Evolutionary conservation across 164 flowering plant genomes (phyloP), one percentile per base, ranked within the genome.

Genomic region (Cinnamomum chago): DNA sequence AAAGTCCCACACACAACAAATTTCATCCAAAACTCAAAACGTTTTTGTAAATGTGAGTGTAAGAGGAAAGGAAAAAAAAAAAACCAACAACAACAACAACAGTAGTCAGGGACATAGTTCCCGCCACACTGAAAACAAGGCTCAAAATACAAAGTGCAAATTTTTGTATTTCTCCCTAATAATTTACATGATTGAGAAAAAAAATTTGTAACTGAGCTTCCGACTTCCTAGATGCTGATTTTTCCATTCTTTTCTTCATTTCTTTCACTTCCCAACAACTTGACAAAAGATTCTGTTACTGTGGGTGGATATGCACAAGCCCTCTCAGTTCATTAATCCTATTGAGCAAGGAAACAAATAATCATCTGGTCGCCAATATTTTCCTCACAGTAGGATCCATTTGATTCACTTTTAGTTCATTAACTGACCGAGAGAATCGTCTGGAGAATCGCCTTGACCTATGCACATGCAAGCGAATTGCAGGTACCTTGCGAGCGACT

Each of bases 401-500:
- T 17, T 35, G 17, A 67, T 2, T 13, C 40, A 17, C 23, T 51
- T 52, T 66, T 58, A 50, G 51, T 52, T 71, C 14, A 64, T 65
- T 14, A 50, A 24, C 22, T 18, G 50, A 72, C 62, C 76, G 80
- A 24, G 85, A 67, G 72, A 71, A 88, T 25, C 95, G 79, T 50
- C 76, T 76, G 30, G 85, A 67, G 70, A 72, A 88, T 27, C 97
- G 80, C 50, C 75, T 77, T 23, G 81, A 77, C 75, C 65, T 79
- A 77, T 91, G 85, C 7, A 91, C 28, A 81, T 85, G 89, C 83
- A 84, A 67, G 69, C 74, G 80, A 4, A 89, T 55, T 24, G 81
- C 73, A 30, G 94, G 84, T 60, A 86, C 90, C 80, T 88, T 91
- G 2, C 93, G 83, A 0, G 88, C 82, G 22, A 91, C 85, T 18